These are phyloP conservation scores for Nakataea oryzae DNA, from an alignment of 2,329 filamentous ascomycete species.

Conservation along the genomic window DNA sequence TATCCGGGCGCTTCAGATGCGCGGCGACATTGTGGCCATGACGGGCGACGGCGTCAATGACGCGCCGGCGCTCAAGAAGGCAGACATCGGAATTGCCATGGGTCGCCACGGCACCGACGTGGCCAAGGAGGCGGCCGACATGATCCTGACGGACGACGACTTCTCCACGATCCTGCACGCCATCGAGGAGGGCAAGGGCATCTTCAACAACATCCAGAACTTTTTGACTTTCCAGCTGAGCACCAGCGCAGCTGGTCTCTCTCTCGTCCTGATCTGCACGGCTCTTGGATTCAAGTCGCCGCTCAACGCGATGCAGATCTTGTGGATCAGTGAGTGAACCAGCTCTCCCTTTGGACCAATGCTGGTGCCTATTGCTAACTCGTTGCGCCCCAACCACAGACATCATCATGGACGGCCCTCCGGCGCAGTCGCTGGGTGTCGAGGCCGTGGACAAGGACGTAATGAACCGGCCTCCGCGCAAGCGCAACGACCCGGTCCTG, in stretches of 20 bases:
- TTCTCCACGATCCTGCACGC: slow-evolving; percentile 87
- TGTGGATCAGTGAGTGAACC: slow-evolving; percentile 85
- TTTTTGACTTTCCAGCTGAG: slow-evolving; percentile 98
- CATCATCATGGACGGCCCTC: slow-evolving; percentile 98
- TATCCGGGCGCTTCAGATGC: slow-evolving; percentile 77
- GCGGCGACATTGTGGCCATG: slow-evolving; percentile 97
- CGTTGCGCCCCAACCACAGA: slow-evolving; percentile 47
- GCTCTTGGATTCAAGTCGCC: slow-evolving; percentile 90
- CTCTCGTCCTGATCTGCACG: slow-evolving; percentile 84
- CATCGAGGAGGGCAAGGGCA: slow-evolving; percentile 97
- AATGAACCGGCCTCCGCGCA: slow-evolving; percentile 82
- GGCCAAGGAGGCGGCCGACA: slow-evolving; percentile 90
- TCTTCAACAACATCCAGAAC: slow-evolving; percentile 99
- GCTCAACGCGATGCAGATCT: slow-evolving; percentile 97
- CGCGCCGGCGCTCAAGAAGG: slow-evolving; percentile 90
- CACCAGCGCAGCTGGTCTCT: slow-evolving; percentile 87
- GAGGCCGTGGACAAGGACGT: slow-evolving; percentile 91
- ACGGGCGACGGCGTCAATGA: slow-evolving; percentile 98
- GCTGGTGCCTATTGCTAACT: slow-evolving; percentile 4
- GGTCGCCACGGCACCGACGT: slow-evolving; percentile 91
- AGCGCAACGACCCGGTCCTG: slow-evolving; percentile 82
- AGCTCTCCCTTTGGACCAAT: not conserved
- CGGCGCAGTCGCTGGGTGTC: slow-evolving; percentile 91
- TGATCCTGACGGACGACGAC: slow-evolving; percentile 84
- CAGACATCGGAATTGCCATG: slow-evolving; percentile 97